A percentile compares a stretch with the other conserved stretches of the same genome.
phyloP scores from a whole-genome alignment of 768 basidiomycete species.

The Collybiopsis confluens region DNA sequence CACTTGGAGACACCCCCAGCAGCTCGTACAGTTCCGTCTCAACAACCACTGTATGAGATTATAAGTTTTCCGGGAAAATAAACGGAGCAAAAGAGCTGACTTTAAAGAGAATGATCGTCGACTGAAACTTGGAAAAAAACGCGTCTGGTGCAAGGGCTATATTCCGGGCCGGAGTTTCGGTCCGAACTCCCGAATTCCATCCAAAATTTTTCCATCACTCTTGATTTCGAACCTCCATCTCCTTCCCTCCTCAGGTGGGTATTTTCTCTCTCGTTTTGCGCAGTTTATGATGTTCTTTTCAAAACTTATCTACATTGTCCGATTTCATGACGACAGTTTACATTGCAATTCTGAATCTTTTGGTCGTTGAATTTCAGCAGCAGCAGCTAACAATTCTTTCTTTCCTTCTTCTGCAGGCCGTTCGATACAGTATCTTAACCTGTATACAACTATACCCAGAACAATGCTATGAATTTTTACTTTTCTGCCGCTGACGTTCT shows the following conservation, averaged over 20 bases:
- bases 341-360: constrained; percentile 26
- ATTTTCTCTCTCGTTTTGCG: neutral
- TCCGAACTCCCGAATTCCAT: neutral
- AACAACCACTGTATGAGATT: constrained; percentile 49
- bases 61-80: constrained; percentile 1
- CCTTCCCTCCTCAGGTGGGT: constrained; percentile 10
- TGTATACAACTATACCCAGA: constrained; percentile 1
- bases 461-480: constrained; percentile 84
- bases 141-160: too few species aligned
- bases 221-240: neutral
- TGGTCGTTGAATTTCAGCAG: constrained; percentile 10
- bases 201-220: neutral
- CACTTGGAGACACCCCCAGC: constrained; percentile 66
- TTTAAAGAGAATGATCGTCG: neutral
- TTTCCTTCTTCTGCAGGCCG: neutral
- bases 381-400: constrained; percentile 13
- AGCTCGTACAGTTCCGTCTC: constrained; percentile 87
- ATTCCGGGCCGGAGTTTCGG: too few species aligned
- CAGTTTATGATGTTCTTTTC: constrained; percentile 49
- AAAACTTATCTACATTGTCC: constrained; percentile 90
- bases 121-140: neutral
- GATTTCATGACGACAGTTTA: constrained; percentile 26
- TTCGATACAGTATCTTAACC: constrained; percentile 23
- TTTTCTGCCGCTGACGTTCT: constrained; percentile 82
- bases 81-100: neutral